Percentiles rank a stretch among this genome's conserved stretches.
These are phyloP conservation scores for Xylaria venustula DNA, from an alignment of 495 filamentous ascomycete species.

Conservation along the genomic window DNA sequence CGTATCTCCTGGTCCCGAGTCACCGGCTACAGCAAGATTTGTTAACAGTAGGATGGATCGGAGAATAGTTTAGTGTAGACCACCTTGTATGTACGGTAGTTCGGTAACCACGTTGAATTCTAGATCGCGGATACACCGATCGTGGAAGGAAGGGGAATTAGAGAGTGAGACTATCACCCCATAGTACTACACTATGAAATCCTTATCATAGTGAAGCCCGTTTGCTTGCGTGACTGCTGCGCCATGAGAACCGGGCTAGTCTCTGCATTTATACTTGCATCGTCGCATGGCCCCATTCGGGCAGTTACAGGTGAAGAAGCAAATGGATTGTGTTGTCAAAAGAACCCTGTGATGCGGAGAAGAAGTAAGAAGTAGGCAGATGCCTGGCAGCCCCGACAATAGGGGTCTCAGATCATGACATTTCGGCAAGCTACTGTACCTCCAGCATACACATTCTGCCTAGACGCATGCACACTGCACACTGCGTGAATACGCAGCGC, in stretches of 20 bases:
- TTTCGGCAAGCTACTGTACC: slow-evolving; percentile 10
- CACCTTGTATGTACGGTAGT: no score
- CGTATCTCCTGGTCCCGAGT: not conserved
- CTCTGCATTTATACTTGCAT: not conserved
- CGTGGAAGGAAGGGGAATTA: not conserved
- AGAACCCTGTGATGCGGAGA: not conserved
- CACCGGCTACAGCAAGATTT: slow-evolving; percentile 2
- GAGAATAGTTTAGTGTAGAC: not conserved
- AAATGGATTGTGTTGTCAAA: not conserved
- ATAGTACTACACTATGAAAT: no score
- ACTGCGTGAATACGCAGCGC: not conserved
- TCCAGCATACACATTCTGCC: no score
- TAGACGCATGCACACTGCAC: not conserved
- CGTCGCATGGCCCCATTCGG: not conserved
- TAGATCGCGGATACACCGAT: not conserved
- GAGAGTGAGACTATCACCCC: not conserved
- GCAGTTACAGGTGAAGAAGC: not conserved
- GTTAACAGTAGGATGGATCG: not conserved
- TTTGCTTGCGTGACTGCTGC: not conserved
- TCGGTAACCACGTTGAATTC: not conserved
- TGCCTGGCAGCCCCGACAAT: slow-evolving; percentile 3
- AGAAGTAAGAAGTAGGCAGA: not conserved
- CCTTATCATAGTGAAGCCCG: not conserved
- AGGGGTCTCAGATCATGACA: slow-evolving; percentile 3
- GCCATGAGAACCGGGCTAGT: not conserved